Conservation (phyloP, 2,329 filamentous ascomycete species). For the Aspergillus vadensis region DNA sequence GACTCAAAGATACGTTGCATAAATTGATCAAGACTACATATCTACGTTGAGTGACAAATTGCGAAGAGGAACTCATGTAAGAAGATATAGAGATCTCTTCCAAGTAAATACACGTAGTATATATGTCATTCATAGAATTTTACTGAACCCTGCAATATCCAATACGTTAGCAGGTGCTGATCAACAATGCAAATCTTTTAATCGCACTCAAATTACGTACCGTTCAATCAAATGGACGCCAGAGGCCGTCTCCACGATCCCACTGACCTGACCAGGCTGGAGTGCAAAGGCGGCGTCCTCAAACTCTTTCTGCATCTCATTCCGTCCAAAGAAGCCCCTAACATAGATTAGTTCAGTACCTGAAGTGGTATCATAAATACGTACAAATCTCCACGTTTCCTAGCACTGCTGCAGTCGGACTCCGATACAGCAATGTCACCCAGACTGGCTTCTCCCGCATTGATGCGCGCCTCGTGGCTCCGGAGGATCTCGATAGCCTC, state of each 20-base stretch:
- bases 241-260: slow-evolving; percentile 86
- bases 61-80: background rate
- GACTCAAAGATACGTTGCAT: too few relatives aligned
- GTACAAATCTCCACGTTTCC: slow-evolving; percentile 86
- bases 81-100: slow-evolving; percentile 11
- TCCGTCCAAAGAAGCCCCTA: slow-evolving; percentile 85
- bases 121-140: slow-evolving; percentile 2
- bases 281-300: slow-evolving; percentile 94
- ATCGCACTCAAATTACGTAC: slow-evolving; percentile 51
- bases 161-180: background rate
- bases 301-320: slow-evolving; percentile 99
- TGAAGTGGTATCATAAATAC: slow-evolving; percentile 31
- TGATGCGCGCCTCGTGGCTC: slow-evolving; percentile 74
- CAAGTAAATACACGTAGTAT: background rate
- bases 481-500: slow-evolving; percentile 79
- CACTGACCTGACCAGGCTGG: slow-evolving; percentile 81
- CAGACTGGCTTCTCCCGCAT: slow-evolving; percentile 66
- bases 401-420: slow-evolving; percentile 92
- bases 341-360: slow-evolving; percentile 16
- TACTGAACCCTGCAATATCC: slow-evolving; percentile 26
- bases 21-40: too few relatives aligned
- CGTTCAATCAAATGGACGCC: slow-evolving; percentile 95
- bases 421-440: slow-evolving; percentile 85
- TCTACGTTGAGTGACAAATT: background rate
- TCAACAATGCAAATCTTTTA: background rate